Evolutionary conservation across 768 basidiomycete species (phyloP), one percentile per base, ranked within the genome.

Genomic region (Trametes villosa): DNA sequence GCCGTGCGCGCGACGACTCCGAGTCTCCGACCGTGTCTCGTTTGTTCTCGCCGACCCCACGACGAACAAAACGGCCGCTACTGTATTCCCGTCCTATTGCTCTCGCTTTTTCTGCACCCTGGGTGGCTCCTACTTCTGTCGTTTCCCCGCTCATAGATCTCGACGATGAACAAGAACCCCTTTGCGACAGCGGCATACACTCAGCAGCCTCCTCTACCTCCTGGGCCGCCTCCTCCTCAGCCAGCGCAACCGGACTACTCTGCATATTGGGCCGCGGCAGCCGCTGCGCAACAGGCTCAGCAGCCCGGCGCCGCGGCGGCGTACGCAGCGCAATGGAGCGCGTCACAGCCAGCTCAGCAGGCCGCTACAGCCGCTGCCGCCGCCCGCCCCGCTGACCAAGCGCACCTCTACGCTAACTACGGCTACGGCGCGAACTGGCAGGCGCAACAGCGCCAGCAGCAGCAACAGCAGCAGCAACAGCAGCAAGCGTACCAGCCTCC

Each of bases 331-430:
- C 88, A 91, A 72, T 89, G 87, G 88, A 79, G 77, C 52, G 72
- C 84, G 15, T 80, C 86, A 4, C 88, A 86, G 70, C 66, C 76
- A 18, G 70, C 71, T 24, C 71, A 74, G 34, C 70, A 71, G 26
- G 63, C 70, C 7, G 59, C 69, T 24, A 20, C 58, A 20, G 36
- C 41, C 9, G 55, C 56, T 20, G 61, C 61, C 36, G 81, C 85
- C 34, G 81, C 86, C 44, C 79, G 87, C 49, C 88, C 89, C 31
- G 79, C 89, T 15, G 90, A 93, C 65, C 92, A 94, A 70, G 90
- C 87, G 70, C 87, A 90, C 26, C 75, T 95, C 22, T 96, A 95
- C 70, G 92, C 92, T 1, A 94, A 94, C 71, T 96, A 96, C 70
- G 94, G 94, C 31, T 96, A 96, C 71, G 91, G 92, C 2, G 82